These are phyloP conservation scores for Pseudevernia furfuracea DNA, from an alignment of 495 filamentous ascomycete genomes.

Conservation along the genomic window DNA sequence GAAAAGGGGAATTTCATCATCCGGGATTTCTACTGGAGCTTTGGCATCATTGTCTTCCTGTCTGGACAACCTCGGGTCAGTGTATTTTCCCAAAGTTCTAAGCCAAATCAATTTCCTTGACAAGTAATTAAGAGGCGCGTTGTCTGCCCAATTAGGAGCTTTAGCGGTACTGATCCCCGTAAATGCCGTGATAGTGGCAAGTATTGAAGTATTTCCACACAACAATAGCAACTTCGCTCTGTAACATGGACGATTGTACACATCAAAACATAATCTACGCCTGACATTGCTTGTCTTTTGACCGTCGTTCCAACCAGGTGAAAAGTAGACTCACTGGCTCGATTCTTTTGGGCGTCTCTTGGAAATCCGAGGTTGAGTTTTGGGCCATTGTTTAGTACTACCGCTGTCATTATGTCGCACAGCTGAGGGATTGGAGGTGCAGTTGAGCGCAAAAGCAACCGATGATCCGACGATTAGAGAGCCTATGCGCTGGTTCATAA, in stretches of 20 bases:
- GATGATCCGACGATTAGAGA: slow-evolving; percentile 1
- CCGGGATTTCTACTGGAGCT: background rate
- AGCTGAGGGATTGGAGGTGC: background rate
- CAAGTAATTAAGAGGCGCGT: background rate
- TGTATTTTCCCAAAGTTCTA: background rate
- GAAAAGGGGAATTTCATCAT: slow-evolving; percentile 21
- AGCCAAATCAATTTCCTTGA: background rate
- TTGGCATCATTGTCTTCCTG: background rate
- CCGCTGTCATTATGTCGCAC: slow-evolving; percentile 18
- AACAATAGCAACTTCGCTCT: background rate
- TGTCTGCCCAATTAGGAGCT: background rate
- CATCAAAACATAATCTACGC: background rate
- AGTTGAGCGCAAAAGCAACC: background rate
- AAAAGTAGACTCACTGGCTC: background rate
- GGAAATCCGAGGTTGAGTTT: slow-evolving; percentile 2
- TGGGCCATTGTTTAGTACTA: slow-evolving; percentile 17
- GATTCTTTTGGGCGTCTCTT: background rate
- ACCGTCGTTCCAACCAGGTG: background rate
- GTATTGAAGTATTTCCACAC: background rate
- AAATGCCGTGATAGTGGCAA: background rate
- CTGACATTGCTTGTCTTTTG: background rate
- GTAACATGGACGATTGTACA: background rate
- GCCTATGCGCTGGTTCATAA: slow-evolving; percentile 4
- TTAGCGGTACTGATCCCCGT: background rate
- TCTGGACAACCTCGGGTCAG: background rate